Evolutionary conservation across 2,329 filamentous ascomycete species (phyloP).

Genomic region (Cordyceps farinosa): DNA sequence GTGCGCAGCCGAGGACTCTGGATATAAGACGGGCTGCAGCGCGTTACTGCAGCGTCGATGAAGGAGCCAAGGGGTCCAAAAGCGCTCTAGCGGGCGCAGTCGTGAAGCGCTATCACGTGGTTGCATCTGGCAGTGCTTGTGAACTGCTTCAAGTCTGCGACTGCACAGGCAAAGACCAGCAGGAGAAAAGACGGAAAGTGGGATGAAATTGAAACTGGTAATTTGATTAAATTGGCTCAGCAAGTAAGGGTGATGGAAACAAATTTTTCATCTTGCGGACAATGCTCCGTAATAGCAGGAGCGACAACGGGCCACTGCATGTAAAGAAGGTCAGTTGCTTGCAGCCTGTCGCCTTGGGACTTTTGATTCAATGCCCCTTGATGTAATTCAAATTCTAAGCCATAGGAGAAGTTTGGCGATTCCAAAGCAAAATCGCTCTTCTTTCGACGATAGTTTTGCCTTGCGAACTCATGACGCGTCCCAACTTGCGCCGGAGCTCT

Average conservation of each 20-base stretch:
- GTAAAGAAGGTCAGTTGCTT: not conserved
- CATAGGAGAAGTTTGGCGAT: not conserved
- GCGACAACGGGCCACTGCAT: not conserved
- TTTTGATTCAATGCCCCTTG: not conserved
- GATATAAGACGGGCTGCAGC: conserved; percentile 32
- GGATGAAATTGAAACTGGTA: not conserved
- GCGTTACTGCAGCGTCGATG: conserved; percentile 14
- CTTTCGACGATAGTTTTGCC: not conserved
- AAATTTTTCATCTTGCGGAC: not conserved
- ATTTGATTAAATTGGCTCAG: not conserved
- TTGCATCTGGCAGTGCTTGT: not conserved
- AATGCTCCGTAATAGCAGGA: not conserved
- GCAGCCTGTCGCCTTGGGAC: not conserved
- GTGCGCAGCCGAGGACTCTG: conserved; percentile 30
- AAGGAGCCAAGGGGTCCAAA: not conserved
- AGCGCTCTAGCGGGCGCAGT: conserved; percentile 1
- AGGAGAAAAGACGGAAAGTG: not conserved
- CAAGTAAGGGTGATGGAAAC: no score
- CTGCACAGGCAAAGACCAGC: not conserved
- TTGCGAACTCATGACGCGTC: not conserved
- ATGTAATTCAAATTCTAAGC: not conserved
- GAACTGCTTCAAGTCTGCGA: not conserved
- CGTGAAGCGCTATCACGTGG: conserved; percentile 21
- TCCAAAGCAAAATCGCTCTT: no score
- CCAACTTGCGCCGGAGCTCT: not conserved